Conservation (phyloP, 2,329 filamentous ascomycete species). For the Ophiostoma sp. region DNA sequence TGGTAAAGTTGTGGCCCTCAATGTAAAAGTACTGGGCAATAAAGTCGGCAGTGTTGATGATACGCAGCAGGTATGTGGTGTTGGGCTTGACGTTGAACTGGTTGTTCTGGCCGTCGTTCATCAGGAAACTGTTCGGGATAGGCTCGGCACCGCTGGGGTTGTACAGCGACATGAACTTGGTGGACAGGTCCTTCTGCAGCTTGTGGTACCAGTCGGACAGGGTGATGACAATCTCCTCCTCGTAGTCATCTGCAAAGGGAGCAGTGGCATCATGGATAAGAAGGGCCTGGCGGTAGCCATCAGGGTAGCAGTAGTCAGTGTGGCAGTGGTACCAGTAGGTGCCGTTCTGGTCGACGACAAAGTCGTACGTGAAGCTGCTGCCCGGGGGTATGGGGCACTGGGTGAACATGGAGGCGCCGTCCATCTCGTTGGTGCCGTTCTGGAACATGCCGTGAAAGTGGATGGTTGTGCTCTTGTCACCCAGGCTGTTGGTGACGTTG, state of each 20-base stretch:
- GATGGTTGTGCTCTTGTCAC: conserved; percentile 58
- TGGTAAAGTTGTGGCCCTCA: conserved; percentile 60
- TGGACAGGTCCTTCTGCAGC: conserved; percentile 45
- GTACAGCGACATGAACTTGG: conserved; percentile 46
- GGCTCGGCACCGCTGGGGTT: conserved; percentile 59
- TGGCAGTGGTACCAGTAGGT: conserved; percentile 80
- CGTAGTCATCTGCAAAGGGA: conserved; percentile 54
- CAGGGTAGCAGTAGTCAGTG: conserved; percentile 61
- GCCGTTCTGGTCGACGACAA: conserved; percentile 55
- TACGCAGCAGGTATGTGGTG: conserved; percentile 67
- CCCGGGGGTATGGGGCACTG: conserved; percentile 64
- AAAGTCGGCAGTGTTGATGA: conserved; percentile 71
- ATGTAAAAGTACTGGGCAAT: conserved; percentile 62
- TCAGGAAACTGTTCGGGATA: conserved; percentile 61
- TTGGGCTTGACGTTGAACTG: conserved; percentile 56
- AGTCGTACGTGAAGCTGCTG: conserved; percentile 62
- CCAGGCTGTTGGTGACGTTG: conserved; percentile 54
- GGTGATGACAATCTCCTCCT: conserved; percentile 60
- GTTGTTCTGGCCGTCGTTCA: conserved; percentile 64
- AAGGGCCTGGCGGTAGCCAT: conserved; percentile 43
- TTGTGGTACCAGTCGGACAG: conserved; percentile 69
- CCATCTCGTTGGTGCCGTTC: conserved; percentile 64
- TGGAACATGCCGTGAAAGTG: conserved; percentile 69
- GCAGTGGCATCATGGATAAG: conserved; percentile 48
- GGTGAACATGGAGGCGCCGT: conserved; percentile 60